Percentiles rank a stretch among this genome's conserved stretches.
Evolutionary conservation across 768 basidiomycete species (phyloP).

Genomic region (Pleurotus ostreatus): DNA sequence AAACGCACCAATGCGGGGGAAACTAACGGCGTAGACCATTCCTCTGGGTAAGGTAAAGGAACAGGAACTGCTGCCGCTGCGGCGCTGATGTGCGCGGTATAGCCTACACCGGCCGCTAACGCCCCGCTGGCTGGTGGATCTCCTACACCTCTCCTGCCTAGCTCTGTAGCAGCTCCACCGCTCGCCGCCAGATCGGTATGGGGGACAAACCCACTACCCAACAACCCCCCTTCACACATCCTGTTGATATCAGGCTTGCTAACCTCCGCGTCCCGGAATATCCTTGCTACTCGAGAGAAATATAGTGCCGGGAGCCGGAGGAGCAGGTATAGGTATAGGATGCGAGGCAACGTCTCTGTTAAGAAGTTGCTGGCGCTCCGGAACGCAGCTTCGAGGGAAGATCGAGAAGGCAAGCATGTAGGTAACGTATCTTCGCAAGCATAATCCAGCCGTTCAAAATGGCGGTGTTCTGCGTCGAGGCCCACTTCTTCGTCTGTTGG

Average conservation of each 20-base stretch:
- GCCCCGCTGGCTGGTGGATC: conserved; percentile 11
- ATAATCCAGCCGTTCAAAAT: neutral
- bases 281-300: conserved; percentile 71
- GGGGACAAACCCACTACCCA: conserved; percentile 14
- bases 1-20: conserved; percentile 65
- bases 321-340: conserved; percentile 44
- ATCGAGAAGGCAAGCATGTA: neutral
- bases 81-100: conserved; percentile 19
- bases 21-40: conserved; percentile 49
- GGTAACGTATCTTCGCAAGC: conserved; percentile 1
- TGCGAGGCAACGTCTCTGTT: conserved; percentile 35
- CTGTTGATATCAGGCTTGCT: conserved; percentile 67
- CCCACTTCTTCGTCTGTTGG: conserved; percentile 18
- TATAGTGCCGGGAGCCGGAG: conserved; percentile 76
- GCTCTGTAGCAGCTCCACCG: neutral
- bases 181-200: neutral
- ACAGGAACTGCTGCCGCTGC: conserved; percentile 14
- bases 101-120: conserved; percentile 21
- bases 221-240: conserved; percentile 41
- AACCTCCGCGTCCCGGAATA: conserved; percentile 77
- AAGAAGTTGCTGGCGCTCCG: conserved; percentile 18
- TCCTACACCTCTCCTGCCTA: neutral
- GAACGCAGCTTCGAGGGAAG: conserved; percentile 8
- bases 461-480: conserved; percentile 10
- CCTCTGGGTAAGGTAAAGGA: conserved; percentile 47